Percentiles rank a stretch among this genome's conserved stretches.
Evolutionary conservation across 768 basidiomycete species (phyloP).

Genomic region (Tulasnella sp.): DNA sequence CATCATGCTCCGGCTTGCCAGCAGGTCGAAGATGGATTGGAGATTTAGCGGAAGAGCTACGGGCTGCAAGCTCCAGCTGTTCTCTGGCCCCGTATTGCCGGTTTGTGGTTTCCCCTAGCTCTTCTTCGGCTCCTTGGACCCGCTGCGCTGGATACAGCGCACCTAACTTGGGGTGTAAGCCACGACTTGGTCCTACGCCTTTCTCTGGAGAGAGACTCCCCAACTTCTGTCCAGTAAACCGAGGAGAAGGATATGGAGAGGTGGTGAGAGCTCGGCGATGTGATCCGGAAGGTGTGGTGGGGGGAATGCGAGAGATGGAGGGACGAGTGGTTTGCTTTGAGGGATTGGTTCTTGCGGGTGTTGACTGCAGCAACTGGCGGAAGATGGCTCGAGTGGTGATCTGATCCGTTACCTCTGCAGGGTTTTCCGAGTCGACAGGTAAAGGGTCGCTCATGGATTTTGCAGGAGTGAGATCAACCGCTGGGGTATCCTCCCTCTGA

Average conservation of each 20-base stretch:
- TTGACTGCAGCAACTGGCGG: not conserved
- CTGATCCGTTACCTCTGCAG: not conserved
- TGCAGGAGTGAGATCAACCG: not conserved
- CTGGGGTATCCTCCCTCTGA: slow-evolving; percentile 21
- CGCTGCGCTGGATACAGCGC: too few species aligned
- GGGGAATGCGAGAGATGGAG: not conserved
- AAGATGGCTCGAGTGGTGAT: not conserved
- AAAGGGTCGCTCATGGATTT: not conserved
- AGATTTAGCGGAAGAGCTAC: not conserved
- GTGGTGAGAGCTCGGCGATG: not conserved
- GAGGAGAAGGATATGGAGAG: slow-evolving; percentile 24
- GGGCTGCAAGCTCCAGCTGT: not conserved
- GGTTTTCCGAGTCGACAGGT: not conserved
- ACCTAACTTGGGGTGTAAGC: slow-evolving; percentile 6
- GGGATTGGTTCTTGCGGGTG: not conserved
- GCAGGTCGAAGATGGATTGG: not conserved
- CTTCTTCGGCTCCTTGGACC: not conserved
- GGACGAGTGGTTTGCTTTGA: not conserved
- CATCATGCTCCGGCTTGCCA: slow-evolving; percentile 13
- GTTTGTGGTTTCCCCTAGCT: not conserved
- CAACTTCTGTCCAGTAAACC: slow-evolving; percentile 10
- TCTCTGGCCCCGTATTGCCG: not conserved
- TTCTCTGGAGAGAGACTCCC: slow-evolving; percentile 25
- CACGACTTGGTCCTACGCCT: slow-evolving; percentile 22
- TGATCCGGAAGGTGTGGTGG: not conserved